These are phyloP conservation scores for Yamadazyma buinensis DNA, from an alignment of 1,139 yeast genomes.

Conservation along the genomic window DNA sequence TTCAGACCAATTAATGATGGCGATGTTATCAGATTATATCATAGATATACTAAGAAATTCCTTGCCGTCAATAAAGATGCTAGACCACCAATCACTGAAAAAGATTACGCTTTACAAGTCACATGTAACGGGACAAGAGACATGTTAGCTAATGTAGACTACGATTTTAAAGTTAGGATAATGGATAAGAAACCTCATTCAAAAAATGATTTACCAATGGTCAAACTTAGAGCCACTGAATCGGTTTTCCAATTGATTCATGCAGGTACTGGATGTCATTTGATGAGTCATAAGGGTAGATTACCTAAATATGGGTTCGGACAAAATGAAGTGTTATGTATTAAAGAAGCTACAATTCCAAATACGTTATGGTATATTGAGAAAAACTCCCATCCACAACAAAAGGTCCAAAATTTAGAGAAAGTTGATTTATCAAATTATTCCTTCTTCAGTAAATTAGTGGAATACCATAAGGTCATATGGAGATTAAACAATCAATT, in stretches of 20 bases:
- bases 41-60: slow-evolving; percentile 55
- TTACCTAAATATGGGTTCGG: slow-evolving; percentile 68
- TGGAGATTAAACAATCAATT: slow-evolving; percentile 24
- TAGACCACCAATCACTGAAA: slow-evolving; percentile 76
- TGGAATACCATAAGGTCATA: slow-evolving; percentile 37
- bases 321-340: slow-evolving; percentile 76
- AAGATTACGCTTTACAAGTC: slow-evolving; percentile 75
- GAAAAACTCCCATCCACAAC: slow-evolving; percentile 50
- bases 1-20: slow-evolving; percentile 44
- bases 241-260: slow-evolving; percentile 59
- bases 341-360: slow-evolving; percentile 56
- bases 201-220: slow-evolving; percentile 29
- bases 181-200: slow-evolving; percentile 25
- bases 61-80: slow-evolving; percentile 51
- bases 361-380: slow-evolving; percentile 68
- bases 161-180: slow-evolving; percentile 48
- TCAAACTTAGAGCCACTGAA: slow-evolving; percentile 47
- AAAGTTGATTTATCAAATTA: slow-evolving; percentile 23
- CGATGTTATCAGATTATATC: slow-evolving; percentile 56
- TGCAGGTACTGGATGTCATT: slow-evolving; percentile 54
- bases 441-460: slow-evolving; percentile 27
- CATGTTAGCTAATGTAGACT: slow-evolving; percentile 46
- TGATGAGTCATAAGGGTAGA: slow-evolving; percentile 58
- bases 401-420: slow-evolving; percentile 22
- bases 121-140: slow-evolving; percentile 56